Evolutionary conservation across 2,329 filamentous ascomycete species (phyloP), one percentile per base, ranked within the genome.

Genomic region (Colletotrichum costaricense): DNA sequence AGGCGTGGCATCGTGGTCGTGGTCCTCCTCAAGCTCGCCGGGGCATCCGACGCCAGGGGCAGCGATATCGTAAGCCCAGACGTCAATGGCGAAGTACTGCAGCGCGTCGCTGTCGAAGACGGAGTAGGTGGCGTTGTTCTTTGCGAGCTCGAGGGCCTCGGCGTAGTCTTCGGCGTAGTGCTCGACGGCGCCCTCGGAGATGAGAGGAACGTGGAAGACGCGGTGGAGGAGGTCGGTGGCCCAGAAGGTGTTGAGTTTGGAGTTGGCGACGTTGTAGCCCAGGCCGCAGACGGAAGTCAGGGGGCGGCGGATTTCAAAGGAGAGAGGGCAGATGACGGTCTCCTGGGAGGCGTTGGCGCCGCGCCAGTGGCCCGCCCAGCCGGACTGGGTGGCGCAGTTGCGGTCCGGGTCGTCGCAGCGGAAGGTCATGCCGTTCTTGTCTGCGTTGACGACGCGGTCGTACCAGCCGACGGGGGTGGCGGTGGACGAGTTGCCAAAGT

Each of bases 11-110:
- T 64, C 62, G 6, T 64, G n/a, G n/a, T 73, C 58, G 12, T 63
- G 8, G 38, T 42, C 38, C 26, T 75, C 54, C 19, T 72, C 58
- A 22, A 67, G 54, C 75, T 83, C 83, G 3, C 91, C 91, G 0
- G 87, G 79, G 79, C 92, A 93, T 0, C 92, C 92, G 33, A 87
- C 85, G 0, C 91, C 91, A 0, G 91, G 91, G 5, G 89, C 83
- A 8, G 89, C 89, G 76, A 93, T 86, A 73, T 93, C 91, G 75
- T 88, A 90, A 0, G 91, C 91, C 80, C 92, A 94, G 1, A 86
- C 90, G 72, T 93, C 91, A 7, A 93, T 86, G 5, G 92, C 92
- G 79, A 94, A 94, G 80, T 91, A 92, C 81, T 93, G 90, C 55
- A 94, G 84, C 0, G 88, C 86, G 75, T 93, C 87, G 38, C 88